Evolutionary conservation across 805 yeast genomes (phyloP), one percentile per base, ranked within the genome.

Genomic region (Suhomyces xylopsoci): DNA sequence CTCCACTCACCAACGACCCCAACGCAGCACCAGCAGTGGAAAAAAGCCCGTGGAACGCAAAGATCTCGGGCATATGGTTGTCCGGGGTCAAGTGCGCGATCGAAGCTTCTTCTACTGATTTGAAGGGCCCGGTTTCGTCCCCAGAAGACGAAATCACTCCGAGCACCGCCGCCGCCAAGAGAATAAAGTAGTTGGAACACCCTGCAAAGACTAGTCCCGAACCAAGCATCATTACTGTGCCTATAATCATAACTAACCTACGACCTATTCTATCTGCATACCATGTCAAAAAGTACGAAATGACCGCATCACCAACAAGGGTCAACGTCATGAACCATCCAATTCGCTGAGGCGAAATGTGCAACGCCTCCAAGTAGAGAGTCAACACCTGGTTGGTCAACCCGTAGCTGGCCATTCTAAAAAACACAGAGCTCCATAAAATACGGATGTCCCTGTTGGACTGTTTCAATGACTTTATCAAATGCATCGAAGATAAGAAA

Each of bases 81-180:
- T 77, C 78, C 0, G 86, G 83, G 0, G 96, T 86, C 56, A 90
- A 70, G 66, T 88, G 93, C 0, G 96, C 94, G 48, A 90, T 75
- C 40, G 88, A 79, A 1, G 93, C 84, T 63, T 90, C 96, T 65
- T 90, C 97, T 26, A 90, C 83, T 0, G 94, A 82, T 62, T 88
- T 86, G 67, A 90, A 90, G 0, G 97, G 97, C 0, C 97, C 97
- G 0, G 92, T 89, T 62, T 90, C 97, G 62, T 86, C 91, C 22
- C 97, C 96, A 26, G 90, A 83, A 1, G 96, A 94, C 2, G 96
- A 88, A 7, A 90, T 87, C 15, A 90, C 96, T 1, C 97, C 97
- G 28, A 88, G 53, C 2, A 88, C 80, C 2, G 96, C 94, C 7
- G 94, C 94, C 2, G 76, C 22, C 19, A 90, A 69, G 40, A 90